Evolutionary conservation across 352 stramenopile genomes (phyloP), one percentile per base, ranked within the genome.

Genomic region (Phytophthora ramorum): DNA sequence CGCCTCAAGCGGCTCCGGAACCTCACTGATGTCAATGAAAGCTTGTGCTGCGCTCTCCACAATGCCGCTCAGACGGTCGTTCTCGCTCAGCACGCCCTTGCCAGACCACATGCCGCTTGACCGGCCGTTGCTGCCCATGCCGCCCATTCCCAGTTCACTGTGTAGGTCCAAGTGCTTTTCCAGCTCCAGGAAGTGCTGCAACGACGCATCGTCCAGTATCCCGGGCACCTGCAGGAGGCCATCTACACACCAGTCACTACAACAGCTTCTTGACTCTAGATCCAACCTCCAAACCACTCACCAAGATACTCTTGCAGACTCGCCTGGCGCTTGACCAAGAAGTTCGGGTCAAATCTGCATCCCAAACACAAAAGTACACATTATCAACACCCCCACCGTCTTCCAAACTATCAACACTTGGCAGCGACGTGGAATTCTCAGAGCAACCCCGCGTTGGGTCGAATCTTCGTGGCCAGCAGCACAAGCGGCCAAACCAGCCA

Each of bases 11-110:
- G 86, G 86, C 53, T 93, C 86, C 3, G 86, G 81, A 0, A 95
- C 79, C 64, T 95, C 84, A 46, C 81, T 92, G 45, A 95, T 89
- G 54, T 95, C 84, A 52, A 95, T 93, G 45, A 95, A 91, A 17
- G 81, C 83, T 69, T 93, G 84, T 37, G 81, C 81, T 10, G 84
- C 82, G 47, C 72, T 91, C 55, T 93, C 84, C 8, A 95, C 84
- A 43, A 95, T 95, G 14, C 76, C 81, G 43, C 75, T 92, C 26
- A 92, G 77, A 6, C 86, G 83, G 57, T 95, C 86, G 56, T 90
- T 88, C 60, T 95, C 86, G 49, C 75, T 93, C 51, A 93, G 30
- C 34, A 74, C 73, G 9, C 71, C 83, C 67, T 89, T 92, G 60
- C 73, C 75, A 2, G 69, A 72, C 51, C 78, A 78, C 47, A 76